Conservation (phyloP, 306 rosid species). For the Cucurbita argyrosperma region DNA sequence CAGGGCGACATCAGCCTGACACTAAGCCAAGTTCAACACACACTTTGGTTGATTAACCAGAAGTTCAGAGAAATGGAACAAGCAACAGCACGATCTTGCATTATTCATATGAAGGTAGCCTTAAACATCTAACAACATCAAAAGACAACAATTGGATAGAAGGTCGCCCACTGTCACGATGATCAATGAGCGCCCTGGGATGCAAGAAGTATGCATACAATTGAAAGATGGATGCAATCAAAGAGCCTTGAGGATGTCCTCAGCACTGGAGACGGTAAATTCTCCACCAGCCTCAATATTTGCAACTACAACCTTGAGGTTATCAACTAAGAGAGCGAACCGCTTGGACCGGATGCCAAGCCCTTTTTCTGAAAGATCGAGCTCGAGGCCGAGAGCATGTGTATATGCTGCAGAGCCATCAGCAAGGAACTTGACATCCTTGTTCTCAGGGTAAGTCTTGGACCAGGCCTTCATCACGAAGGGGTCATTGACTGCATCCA, state of each 20-base stretch:
- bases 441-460: constrained; percentile 67
- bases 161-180: background rate
- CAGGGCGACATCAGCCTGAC: background rate
- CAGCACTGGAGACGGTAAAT: constrained; percentile 74
- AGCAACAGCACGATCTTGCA: background rate
- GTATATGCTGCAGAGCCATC: constrained; percentile 85
- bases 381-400: constrained; percentile 71
- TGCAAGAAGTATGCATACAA: background rate
- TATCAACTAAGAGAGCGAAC: constrained; percentile 65
- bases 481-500: constrained; percentile 67
- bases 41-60: background rate
- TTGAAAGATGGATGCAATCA: constrained; percentile 13
- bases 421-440: constrained; percentile 78
- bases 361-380: constrained; percentile 68
- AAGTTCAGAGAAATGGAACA: background rate
- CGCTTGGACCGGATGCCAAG: constrained; percentile 70
- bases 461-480: constrained; percentile 91
- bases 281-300: constrained; percentile 74
- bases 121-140: background rate
- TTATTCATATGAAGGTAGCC: background rate
- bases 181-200: background rate
- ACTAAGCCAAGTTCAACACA: background rate
- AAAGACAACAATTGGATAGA: background rate
- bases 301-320: constrained; percentile 77
- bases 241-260: constrained; percentile 80